These are phyloP conservation scores for Sarocladium kiliense DNA, from an alignment of 2,329 filamentous ascomycete genomes.

Conservation along the genomic window DNA sequence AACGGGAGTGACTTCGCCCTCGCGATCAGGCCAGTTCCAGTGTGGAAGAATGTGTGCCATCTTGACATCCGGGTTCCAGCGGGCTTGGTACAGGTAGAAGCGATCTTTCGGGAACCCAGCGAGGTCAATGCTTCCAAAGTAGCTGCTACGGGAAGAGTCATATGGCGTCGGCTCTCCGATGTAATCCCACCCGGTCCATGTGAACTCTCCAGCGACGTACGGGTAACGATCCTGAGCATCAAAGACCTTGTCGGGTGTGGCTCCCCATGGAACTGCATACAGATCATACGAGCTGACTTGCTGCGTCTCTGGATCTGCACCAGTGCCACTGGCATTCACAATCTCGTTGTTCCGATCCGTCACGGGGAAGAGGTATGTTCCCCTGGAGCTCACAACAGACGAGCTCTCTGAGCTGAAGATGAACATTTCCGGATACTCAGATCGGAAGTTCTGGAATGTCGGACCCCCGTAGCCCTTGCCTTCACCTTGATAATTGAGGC, in stretches of 20 bases:
- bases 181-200: conserved; percentile 48
- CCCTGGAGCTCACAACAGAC: conserved; percentile 42
- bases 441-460: conserved; percentile 37
- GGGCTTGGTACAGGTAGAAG: conserved; percentile 49
- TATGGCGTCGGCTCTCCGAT: conserved; percentile 47
- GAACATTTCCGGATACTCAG: conserved; percentile 41
- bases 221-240: conserved; percentile 38
- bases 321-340: conserved; percentile 20
- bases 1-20: conserved; percentile 43
- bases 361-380: conserved; percentile 49
- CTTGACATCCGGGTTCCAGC: conserved; percentile 42
- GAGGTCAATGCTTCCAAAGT: conserved; percentile 52
- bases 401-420: conserved; percentile 37
- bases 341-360: conserved; percentile 29
- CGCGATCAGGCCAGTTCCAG: conserved; percentile 48
- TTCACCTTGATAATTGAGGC: conserved; percentile 52
- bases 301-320: conserved; percentile 5
- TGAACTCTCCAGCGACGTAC: conserved; percentile 49
- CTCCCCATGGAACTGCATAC: conserved; percentile 40
- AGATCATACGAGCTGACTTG: conserved; percentile 48
- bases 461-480: conserved; percentile 30
- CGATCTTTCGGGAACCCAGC: conserved; percentile 53
- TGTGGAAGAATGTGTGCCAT: conserved; percentile 51
- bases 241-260: conserved; percentile 50
- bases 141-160: conserved; percentile 41